Evolutionary conservation across 495 filamentous ascomycete species (phyloP).

Genomic region (Podospora bellae-mahoneyi): DNA sequence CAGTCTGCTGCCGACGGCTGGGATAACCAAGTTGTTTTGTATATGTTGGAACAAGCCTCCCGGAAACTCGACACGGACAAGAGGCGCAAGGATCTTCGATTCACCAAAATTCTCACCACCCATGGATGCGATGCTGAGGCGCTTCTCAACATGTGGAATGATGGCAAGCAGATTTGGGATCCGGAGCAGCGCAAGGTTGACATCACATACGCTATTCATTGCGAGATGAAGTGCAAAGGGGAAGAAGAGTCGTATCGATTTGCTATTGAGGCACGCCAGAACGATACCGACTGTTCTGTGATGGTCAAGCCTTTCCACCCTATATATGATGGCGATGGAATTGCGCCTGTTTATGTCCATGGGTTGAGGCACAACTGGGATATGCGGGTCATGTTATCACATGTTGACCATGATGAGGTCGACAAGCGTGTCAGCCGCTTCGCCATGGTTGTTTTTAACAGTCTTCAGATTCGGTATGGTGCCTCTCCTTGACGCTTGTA

Average conservation of each 20-base stretch:
- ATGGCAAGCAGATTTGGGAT: conserved; percentile 23
- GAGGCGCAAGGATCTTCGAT: conserved; percentile 24
- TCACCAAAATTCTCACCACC: conserved; percentile 43
- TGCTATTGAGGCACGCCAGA: conserved; percentile 50
- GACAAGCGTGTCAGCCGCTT: conserved; percentile 30
- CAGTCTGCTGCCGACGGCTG: conserved; percentile 17
- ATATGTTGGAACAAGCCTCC: conserved; percentile 19
- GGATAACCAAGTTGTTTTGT: conserved; percentile 23
- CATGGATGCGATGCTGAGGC: conserved; percentile 36
- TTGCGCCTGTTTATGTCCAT: conserved; percentile 36
- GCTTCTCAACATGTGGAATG: conserved; percentile 31
- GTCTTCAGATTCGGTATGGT: conserved; percentile 40
- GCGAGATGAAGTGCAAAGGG: conserved; percentile 23
- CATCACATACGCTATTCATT: conserved; percentile 53
- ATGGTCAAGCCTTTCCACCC: conserved; percentile 20
- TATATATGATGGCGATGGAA: background rate
- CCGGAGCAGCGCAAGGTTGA: conserved; percentile 16
- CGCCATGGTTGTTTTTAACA: conserved; percentile 30
- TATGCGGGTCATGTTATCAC: conserved; percentile 32
- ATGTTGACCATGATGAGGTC: conserved; percentile 22
- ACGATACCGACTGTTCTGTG: conserved; percentile 33
- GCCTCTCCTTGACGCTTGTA: background rate
- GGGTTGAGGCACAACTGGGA: conserved; percentile 44
- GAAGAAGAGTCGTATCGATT: conserved; percentile 27
- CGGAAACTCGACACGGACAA: conserved; percentile 5